Evolutionary conservation across 83 land plant species (phyloP), one percentile per base, ranked within the genome.

Genomic region (Thuja plicata): DNA sequence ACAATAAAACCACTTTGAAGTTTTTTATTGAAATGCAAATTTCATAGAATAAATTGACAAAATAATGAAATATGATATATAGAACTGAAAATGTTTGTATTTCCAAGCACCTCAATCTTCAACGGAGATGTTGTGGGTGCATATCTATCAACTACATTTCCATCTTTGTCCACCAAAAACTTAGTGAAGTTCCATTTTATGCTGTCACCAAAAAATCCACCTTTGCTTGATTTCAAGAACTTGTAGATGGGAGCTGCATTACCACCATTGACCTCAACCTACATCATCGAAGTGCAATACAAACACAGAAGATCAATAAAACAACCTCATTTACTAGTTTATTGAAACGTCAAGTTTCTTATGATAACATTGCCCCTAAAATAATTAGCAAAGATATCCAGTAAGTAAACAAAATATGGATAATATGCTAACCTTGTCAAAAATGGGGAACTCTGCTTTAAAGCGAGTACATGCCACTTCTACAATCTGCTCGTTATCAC

Each of bases 71-170:
- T 12, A 57, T 35, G 3, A 37, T 34, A 21, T 30, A 86, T 46
- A n/a, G 71, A 86, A 86, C 41, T 52, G 30, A 38, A 0, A 57
- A 35, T 5, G 3, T 21, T 9, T 38, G 43, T 24, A 24, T 40
- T 19, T 19, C 19, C 71, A 40, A 43, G 16, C 24, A 97, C 99
- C 99, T 97, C 99, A 55, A 97, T 94, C 88, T 92, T 94, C 17
- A 89, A 91, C 41, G 99, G 99, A 43, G 96, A 92, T 48, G 99
- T 97, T 2, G 99, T 97, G 34, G 97, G 96, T 15, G 90, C 94
- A 89, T 94, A 96, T 71, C 96, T 91, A 40, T 96, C 92, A 52
- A 93, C 94, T 57, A 96, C 95, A 43, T 90, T 89, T 62, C 97
- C 97, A 73, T 94, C 87, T 84, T 90, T 96, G 90, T 92, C 91